These are phyloP conservation scores for Alternaria infectoria DNA, from an alignment of 2,329 filamentous ascomycete species.

Conservation along the genomic window DNA sequence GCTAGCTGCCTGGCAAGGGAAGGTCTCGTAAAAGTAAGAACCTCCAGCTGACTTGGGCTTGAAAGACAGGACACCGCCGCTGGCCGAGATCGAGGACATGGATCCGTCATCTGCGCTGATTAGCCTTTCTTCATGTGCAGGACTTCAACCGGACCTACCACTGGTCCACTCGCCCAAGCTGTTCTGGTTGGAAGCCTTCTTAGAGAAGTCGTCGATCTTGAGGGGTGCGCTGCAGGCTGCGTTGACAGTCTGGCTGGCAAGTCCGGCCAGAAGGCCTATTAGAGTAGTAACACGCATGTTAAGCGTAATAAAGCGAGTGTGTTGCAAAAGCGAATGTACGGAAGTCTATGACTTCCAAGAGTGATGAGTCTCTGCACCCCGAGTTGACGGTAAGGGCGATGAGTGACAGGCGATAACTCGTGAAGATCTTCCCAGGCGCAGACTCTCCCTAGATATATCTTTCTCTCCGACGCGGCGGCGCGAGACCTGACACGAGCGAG, in stretches of 20 bases:
- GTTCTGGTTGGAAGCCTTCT: conserved; percentile 45
- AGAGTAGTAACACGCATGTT: conserved; percentile 40
- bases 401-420: conserved; percentile 29
- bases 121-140: not conserved
- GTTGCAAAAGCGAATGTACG: conserved; percentile 47
- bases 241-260: conserved; percentile 32
- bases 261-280: conserved; percentile 42
- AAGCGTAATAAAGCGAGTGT: conserved; percentile 33
- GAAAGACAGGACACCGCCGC: conserved; percentile 57
- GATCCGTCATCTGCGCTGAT: conserved; percentile 56
- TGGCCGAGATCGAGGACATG: conserved; percentile 54
- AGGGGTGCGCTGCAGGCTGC: conserved; percentile 46
- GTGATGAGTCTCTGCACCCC: conserved; percentile 22
- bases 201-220: conserved; percentile 50
- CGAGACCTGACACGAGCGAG: conserved; percentile 29
- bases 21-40: conserved; percentile 63
- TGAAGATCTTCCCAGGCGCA: conserved; percentile 12
- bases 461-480: conserved; percentile 19
- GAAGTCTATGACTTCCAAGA: conserved; percentile 42
- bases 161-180: conserved; percentile 45
- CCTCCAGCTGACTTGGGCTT: conserved; percentile 55
- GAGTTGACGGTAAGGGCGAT: conserved; percentile 19
- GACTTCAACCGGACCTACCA: conserved; percentile 24
- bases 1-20: conserved; percentile 56
- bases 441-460: conserved; percentile 31